Evolutionary conservation across 2,329 filamentous ascomycete species (phyloP).

Genomic region (Verticillium tricorpus): DNA sequence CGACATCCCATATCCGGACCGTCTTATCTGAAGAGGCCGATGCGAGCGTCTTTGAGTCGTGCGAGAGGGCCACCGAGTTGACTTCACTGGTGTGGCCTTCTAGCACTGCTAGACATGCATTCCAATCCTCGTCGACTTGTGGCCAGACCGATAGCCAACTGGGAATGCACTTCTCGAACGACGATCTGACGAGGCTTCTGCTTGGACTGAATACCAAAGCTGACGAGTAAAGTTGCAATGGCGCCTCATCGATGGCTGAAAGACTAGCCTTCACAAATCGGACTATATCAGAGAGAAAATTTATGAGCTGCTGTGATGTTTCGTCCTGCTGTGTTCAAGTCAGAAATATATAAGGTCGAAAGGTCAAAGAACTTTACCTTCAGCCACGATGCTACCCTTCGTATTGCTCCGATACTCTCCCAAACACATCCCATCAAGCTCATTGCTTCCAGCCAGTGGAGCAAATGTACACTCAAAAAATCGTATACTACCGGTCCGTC

Average conservation of each 20-base stretch:
- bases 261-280: conserved; percentile 11
- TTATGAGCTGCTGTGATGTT: no score
- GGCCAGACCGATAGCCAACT: conserved; percentile 13
- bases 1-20: not conserved
- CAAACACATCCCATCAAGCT: conserved; percentile 21
- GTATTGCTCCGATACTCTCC: conserved; percentile 9
- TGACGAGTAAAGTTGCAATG: conserved; percentile 22
- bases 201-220: conserved; percentile 18
- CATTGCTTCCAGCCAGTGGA: conserved; percentile 37
- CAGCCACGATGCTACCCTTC: conserved; percentile 3
- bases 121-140: not conserved
- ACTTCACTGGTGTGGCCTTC: conserved; percentile 10
- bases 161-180: conserved; percentile 9
- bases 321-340: no score
- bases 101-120: conserved; percentile 9
- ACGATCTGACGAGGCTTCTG: conserved; percentile 11
- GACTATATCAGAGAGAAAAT: conserved; percentile 9
- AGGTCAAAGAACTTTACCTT: no score
- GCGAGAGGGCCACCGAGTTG: not conserved
- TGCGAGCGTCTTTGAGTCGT: not conserved
- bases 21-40: not conserved
- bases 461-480: conserved; percentile 32
- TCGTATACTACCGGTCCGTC: conserved; percentile 20
- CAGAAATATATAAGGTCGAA: no score
- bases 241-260: conserved; percentile 8